A percentile compares a stretch with the other conserved stretches of the same genome.
These are phyloP conservation scores for Ensete glaucum DNA, from an alignment of 176 grass and related monocot species.

Conservation along the genomic window DNA sequence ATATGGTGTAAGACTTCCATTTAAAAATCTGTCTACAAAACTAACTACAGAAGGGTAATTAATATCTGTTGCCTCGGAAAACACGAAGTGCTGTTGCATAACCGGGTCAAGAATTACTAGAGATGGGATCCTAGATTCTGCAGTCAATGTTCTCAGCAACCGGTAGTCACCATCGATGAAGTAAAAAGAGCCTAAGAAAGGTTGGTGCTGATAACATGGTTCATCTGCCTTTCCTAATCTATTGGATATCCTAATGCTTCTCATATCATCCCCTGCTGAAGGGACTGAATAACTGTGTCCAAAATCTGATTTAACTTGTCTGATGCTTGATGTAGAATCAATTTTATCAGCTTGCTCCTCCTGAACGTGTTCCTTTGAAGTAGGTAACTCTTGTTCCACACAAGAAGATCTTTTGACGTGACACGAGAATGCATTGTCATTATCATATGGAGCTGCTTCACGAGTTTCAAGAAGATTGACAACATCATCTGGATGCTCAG, in stretches of 20 bases:
- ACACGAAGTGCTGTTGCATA: conserved; percentile 55
- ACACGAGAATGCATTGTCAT: conserved; percentile 24
- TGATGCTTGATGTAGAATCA: conserved; percentile 22
- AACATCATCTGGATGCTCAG: conserved; percentile 29
- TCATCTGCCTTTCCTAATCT: conserved; percentile 22
- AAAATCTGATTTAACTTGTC: neutral
- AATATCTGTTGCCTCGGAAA: conserved; percentile 52
- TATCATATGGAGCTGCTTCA: conserved; percentile 21
- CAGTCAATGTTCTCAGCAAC: conserved; percentile 62
- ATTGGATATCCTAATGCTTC: conserved; percentile 9
- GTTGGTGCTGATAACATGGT: conserved; percentile 11
- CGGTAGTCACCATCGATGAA: conserved; percentile 75
- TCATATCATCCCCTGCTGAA: conserved; percentile 13
- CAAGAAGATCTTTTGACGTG: conserved; percentile 14
- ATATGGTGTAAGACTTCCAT: conserved; percentile 59
- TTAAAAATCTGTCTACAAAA: conserved; percentile 70
- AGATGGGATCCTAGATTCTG: conserved; percentile 62
- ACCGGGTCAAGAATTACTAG: conserved; percentile 80
- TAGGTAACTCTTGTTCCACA: conserved; percentile 18
- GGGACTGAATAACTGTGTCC: neutral
- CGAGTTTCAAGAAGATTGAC: conserved; percentile 12
- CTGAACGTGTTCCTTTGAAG: conserved; percentile 21
- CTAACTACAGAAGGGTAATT: conserved; percentile 46
- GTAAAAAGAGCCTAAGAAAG: conserved; percentile 61
- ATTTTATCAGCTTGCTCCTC: conserved; percentile 30